These are phyloP conservation scores for Komagataella ulmi DNA, from an alignment of 805 yeast species.

Conservation along the genomic window DNA sequence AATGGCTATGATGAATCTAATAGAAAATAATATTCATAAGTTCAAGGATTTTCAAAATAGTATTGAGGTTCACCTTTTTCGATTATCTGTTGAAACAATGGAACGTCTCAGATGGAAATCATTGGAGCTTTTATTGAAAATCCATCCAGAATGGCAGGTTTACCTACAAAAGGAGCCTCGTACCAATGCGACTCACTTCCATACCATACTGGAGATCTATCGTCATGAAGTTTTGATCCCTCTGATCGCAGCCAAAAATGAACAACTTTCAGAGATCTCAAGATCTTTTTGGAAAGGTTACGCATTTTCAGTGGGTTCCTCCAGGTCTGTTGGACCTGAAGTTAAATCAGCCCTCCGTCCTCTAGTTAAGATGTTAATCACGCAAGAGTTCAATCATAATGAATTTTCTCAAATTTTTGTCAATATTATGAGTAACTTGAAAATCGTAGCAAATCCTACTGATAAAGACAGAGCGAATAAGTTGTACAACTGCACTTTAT, in stretches of 20 bases:
- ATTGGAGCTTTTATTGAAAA: conserved; percentile 18
- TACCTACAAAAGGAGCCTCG: neutral
- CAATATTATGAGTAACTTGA: conserved; percentile 2
- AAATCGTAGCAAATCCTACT: conserved; percentile 12
- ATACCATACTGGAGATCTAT: conserved; percentile 7
- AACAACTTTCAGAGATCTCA: conserved; percentile 6
- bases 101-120: conserved; percentile 37
- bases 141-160: conserved; percentile 11
- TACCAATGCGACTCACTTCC: neutral
- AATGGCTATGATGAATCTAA: conserved; percentile 27
- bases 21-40: conserved; percentile 15
- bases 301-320: conserved; percentile 41
- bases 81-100: conserved; percentile 54
- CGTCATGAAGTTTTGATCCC: neutral
- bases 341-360: neutral
- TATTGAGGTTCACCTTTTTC: conserved; percentile 24
- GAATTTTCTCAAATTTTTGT: conserved; percentile 2
- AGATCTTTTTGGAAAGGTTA: conserved; percentile 43
- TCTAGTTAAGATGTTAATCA: neutral
- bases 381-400: conserved; percentile 5
- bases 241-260: neutral
- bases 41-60: conserved; percentile 6
- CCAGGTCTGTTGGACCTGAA: neutral
- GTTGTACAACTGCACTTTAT: conserved; percentile 12
- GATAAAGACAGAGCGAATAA: neutral